Conservation (phyloP, 805 yeast genomes). For the Saccharomycopsis fermentans region DNA sequence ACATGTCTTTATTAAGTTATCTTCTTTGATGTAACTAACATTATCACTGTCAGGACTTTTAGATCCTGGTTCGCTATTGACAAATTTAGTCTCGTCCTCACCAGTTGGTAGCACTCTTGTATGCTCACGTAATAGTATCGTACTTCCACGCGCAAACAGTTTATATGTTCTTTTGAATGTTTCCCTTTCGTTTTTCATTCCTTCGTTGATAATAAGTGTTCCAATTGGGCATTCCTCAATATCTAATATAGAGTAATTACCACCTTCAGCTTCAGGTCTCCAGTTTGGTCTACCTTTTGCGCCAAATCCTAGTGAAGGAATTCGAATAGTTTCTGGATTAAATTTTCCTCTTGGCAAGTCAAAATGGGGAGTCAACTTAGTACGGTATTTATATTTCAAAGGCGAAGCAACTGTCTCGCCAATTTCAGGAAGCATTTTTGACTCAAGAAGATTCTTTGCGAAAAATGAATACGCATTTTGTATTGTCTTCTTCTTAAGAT, state of each 20-base stretch:
- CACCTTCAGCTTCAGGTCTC: constrained; percentile 47
- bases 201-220: constrained; percentile 65
- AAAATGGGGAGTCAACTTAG: constrained; percentile 94
- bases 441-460: constrained; percentile 43
- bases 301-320: constrained; percentile 83
- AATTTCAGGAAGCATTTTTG: constrained; percentile 46
- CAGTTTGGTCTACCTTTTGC: constrained; percentile 69
- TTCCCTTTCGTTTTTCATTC: constrained; percentile 58
- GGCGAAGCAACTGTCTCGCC: constrained; percentile 70
- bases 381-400: constrained; percentile 63
- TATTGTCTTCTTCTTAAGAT: constrained; percentile 63
- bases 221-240: constrained; percentile 93
- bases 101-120: constrained; percentile 34
- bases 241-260: constrained; percentile 61
- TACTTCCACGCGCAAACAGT: constrained; percentile 68
- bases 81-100: constrained; percentile 22
- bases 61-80: constrained; percentile 36
- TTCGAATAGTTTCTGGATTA: constrained; percentile 28
- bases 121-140: constrained; percentile 74
- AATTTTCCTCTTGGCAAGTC: constrained; percentile 50
- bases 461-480: constrained; percentile 72
- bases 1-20: constrained; percentile 49
- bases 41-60: constrained; percentile 27
- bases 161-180: constrained; percentile 39
- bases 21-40: constrained; percentile 28